phyloP scores from a whole-genome alignment of 208 protist genomes.

The Leptomonas pyrrhocoris region DNA sequence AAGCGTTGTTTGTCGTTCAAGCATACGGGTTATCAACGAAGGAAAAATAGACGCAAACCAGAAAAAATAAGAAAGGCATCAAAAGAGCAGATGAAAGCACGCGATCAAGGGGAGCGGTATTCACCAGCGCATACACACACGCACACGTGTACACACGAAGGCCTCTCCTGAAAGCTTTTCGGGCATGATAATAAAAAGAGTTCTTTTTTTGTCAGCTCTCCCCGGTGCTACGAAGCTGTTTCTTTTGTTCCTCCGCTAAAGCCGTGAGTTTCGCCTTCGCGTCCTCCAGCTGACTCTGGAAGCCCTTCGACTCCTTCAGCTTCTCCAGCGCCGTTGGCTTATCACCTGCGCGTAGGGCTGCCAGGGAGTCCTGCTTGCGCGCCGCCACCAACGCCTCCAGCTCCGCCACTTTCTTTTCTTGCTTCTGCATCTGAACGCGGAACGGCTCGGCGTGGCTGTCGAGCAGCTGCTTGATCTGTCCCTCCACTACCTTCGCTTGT shows the following conservation, averaged over 20 bases:
- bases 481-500: slow-evolving; percentile 36
- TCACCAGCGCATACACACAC: not conserved
- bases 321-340: slow-evolving; percentile 41
- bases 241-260: slow-evolving; percentile 21
- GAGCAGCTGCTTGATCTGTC: slow-evolving; percentile 19
- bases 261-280: slow-evolving; percentile 13
- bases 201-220: not conserved
- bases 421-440: slow-evolving; percentile 31
- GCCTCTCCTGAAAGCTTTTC: no score
- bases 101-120: not conserved
- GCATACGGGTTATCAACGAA: no score
- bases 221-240: slow-evolving; percentile 27
- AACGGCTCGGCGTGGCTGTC: slow-evolving; percentile 33
- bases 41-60: no score
- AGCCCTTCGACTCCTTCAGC: slow-evolving; percentile 41
- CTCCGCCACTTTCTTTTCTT: slow-evolving; percentile 21
- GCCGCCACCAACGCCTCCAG: slow-evolving; percentile 33
- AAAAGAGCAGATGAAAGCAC: slow-evolving; percentile 2
- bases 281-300: slow-evolving; percentile 35
- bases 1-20: no score
- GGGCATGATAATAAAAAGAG: slow-evolving; percentile 13
- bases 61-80: not conserved
- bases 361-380: slow-evolving; percentile 39
- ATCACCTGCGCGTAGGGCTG: slow-evolving; percentile 33
- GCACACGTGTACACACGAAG: no score